Percentiles rank a stretch among this genome's conserved stretches.
Conservation (phyloP, 2,329 filamentous ascomycete species). For the Trichophyton mentagrophytes region DNA sequence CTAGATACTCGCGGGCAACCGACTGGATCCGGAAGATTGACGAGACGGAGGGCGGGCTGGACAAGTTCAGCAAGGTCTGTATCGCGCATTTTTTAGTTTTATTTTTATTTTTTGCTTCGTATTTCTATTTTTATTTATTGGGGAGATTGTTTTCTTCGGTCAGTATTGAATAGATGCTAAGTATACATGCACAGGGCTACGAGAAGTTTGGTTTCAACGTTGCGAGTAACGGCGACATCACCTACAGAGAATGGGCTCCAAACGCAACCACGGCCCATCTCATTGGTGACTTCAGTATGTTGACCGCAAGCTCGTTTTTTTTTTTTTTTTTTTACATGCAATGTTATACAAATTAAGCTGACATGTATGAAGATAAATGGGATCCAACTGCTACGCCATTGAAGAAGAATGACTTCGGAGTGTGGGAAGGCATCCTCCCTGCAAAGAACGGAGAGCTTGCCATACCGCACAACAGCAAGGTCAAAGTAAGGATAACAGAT, state of each 20-base stretch:
- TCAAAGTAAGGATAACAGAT: conserved; percentile 59
- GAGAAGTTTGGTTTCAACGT: conserved; percentile 81
- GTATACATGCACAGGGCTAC: conserved; percentile 49
- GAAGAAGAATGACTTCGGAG: conserved; percentile 72
- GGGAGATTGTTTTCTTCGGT: too few relatives aligned
- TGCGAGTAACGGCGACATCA: conserved; percentile 66
- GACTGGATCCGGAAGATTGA: conserved; percentile 79
- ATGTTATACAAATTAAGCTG: neutral
- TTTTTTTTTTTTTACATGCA: too few relatives aligned
- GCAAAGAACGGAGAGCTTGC: conserved; percentile 59
- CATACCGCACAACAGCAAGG: conserved; percentile 85
- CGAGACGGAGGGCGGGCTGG: conserved; percentile 71
- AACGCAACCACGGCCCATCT: conserved; percentile 74
- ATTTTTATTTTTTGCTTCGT: neutral
- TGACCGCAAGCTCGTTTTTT: neutral
- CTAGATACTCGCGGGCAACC: conserved; percentile 65
- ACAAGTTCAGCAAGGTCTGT: conserved; percentile 73
- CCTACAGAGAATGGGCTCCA: conserved; percentile 92
- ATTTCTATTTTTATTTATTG: too few relatives aligned
- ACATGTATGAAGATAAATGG: conserved; percentile 60
- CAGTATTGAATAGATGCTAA: neutral
- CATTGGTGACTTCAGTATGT: conserved; percentile 84
- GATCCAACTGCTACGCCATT: conserved; percentile 70
- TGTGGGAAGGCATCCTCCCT: conserved; percentile 72
- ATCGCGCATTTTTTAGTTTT: neutral